These are phyloP conservation scores for Albifimbria verrucaria DNA, from an alignment of 2,329 filamentous ascomycete genomes.

Conservation along the genomic window DNA sequence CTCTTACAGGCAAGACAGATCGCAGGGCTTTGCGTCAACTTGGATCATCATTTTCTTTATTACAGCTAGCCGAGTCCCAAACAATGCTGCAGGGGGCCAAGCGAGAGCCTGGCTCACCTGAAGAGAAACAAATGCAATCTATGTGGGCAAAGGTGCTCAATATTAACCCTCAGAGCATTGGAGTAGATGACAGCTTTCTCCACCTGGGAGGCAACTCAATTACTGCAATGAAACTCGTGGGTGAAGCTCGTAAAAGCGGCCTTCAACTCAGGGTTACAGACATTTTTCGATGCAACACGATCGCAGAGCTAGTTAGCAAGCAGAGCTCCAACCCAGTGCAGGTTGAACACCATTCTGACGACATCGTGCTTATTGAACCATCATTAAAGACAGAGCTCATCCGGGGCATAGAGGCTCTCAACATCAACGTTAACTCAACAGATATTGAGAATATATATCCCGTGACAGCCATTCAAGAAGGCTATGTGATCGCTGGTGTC, in stretches of 20 bases:
- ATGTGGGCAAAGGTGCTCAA: background rate
- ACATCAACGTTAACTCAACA: no score
- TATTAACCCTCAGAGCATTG: background rate
- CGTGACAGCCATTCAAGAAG: no score
- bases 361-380: no score
- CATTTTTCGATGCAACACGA: constrained; percentile 2
- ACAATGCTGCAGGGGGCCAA: constrained; percentile 1
- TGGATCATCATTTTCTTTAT: background rate
- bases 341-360: no score
- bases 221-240: background rate
- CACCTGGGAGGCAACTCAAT: background rate
- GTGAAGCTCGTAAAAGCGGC: background rate
- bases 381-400: no score
- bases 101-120: background rate
- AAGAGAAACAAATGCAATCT: background rate
- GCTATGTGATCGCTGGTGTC: no score
- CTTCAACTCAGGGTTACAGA: constrained; percentile 1
- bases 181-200: background rate
- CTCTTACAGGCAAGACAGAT: background rate
- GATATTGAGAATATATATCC: no score
- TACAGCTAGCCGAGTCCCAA: background rate
- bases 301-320: no score
- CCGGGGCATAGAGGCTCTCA: no score
- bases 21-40: background rate
- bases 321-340: no score